Base-by-base conservation (phyloP, 805 yeast species). In the Saccharomycopsis sp. region DNA sequence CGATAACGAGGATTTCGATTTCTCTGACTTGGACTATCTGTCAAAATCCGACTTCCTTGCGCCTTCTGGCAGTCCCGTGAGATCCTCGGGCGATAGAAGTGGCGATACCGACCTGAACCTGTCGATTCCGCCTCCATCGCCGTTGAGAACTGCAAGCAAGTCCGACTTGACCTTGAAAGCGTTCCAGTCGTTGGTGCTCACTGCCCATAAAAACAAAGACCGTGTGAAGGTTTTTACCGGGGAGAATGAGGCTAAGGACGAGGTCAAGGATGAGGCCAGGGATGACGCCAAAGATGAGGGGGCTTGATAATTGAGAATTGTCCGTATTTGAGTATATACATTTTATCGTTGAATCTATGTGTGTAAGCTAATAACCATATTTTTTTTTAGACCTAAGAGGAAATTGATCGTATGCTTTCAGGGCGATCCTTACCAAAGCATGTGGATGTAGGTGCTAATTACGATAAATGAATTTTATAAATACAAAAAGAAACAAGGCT, bases 181-280 rank as follows among this genome's bases (percentile, higher is more conserved):
- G 3, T 85, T 87, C 71, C 85, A 83, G 24, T 88, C 84, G 66
- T 80, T 87, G 63, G 92, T 87, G 1, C 76, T 75, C 55, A 84
- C 91, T 1, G 92, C 89, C 0, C 74, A 80, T 18, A 75, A 81
- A 55, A 82, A 84, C 64, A 82, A 80, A 66, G 84, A 83, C 23
- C 64, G 67, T 23, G 65, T 72, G 1, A 34, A 62, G 51, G 63
- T 64, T 24, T 64, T 65, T 50, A 67, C 64, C 3, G 59, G n/a
- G 14, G 24, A 52, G 5, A 24, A 51, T 3, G 47, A 51, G 41
- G 8, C 48, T 5, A 44, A 44, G 7, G 21, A 44, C 4, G 18
- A 44, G 21, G 21, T 16, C 16, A 44, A 44, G 16, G 16, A 29
- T 7, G 37, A 29, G 37, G 37, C 37, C 12, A 12, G 9, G 37